Percentiles rank a stretch among this genome's conserved stretches.
Evolutionary conservation across 805 yeast species (phyloP).

Genomic region (Cyberlindnera samutprakarnensis): DNA sequence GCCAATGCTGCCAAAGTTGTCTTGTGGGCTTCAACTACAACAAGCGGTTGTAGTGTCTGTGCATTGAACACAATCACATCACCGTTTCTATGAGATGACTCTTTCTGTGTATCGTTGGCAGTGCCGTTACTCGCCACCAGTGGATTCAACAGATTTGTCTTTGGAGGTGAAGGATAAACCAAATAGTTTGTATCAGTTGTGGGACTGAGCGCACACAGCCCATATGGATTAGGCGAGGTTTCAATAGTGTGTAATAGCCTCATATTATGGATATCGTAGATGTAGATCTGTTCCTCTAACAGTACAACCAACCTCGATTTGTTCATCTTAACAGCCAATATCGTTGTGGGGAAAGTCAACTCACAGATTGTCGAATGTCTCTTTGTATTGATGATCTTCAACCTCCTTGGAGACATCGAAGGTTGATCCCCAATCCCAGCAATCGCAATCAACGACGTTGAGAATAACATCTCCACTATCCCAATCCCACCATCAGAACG

Average conservation of each 20-base stretch:
- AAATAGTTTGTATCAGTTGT: slow-evolving; percentile 42
- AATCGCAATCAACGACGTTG: slow-evolving; percentile 61
- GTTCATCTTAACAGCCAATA: slow-evolving; percentile 56
- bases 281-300: slow-evolving; percentile 55
- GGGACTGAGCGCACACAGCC: slow-evolving; percentile 57
- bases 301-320: slow-evolving; percentile 57
- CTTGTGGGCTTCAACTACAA: slow-evolving; percentile 70
- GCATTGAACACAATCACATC: slow-evolving; percentile 65
- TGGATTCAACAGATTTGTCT: slow-evolving; percentile 23
- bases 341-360: slow-evolving; percentile 57
- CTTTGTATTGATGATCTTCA: slow-evolving; percentile 79
- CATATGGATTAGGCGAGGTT: slow-evolving; percentile 39
- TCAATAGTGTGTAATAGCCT: slow-evolving; percentile 52
- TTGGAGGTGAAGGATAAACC: slow-evolving; percentile 76
- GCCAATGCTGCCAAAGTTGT: slow-evolving; percentile 57
- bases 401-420: slow-evolving; percentile 66
- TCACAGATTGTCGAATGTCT: slow-evolving; percentile 55
- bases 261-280: slow-evolving; percentile 69
- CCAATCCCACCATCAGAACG: slow-evolving; percentile 47
- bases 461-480: slow-evolving; percentile 69
- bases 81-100: slow-evolving; percentile 35
- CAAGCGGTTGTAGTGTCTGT: slow-evolving; percentile 50
- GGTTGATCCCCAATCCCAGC: slow-evolving; percentile 71
- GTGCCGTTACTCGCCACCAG: slow-evolving; percentile 1
- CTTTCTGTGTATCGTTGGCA: slow-evolving; percentile 18